Evolutionary conservation across 2,329 filamentous ascomycete species (phyloP), one percentile per base, ranked within the genome.

Genomic region (Cercospora zeina): DNA sequence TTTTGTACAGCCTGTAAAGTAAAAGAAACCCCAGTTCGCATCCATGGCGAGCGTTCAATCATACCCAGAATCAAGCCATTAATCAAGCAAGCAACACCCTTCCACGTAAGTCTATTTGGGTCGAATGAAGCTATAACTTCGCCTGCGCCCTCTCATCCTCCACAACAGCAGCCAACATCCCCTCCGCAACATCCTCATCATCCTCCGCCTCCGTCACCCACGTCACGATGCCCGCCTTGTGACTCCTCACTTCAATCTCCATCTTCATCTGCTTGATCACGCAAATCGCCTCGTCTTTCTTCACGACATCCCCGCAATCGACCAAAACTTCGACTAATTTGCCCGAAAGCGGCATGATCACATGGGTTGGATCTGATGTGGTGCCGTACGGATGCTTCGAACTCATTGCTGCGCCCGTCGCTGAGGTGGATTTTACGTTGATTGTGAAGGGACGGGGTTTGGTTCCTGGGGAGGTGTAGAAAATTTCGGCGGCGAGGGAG

Each of bases 191-290:
- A 65, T 85, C 84, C 55, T 82, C 79, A 5, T 78, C 82, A 50
- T 85, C 82, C 37, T 83, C 81, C 50, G 78, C 78, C 54, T 85
- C 82, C 53, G 78, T 76, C 0, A 82, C 78, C 80, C 83, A 86
- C 1, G 70, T 74, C 4, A 84, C 78, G 1, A 69, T 71, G 0
- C 85, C 85, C 1, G 76, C 75, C 4, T 77, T 76, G 14, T 77
- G 76, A 59, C 78, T 78, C 21, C 86, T 73, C 2, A 88, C 81
- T 68, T 88, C 86, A n/a, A 88, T 73, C 66, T 88, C 86, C 85
- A 88, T 88, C 73, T 88, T 88, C 85, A 87, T 87, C 73, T 88
- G 85, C 72, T 83, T 83, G 19, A 88, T 80, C 16, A 88, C 83
- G 7, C 77, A 82, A 66, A 88, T 75, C 0, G 82, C 74, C 39